Evolutionary conservation across 2,329 filamentous ascomycete genomes (phyloP).

Genomic region (Colletotrichum sp.): DNA sequence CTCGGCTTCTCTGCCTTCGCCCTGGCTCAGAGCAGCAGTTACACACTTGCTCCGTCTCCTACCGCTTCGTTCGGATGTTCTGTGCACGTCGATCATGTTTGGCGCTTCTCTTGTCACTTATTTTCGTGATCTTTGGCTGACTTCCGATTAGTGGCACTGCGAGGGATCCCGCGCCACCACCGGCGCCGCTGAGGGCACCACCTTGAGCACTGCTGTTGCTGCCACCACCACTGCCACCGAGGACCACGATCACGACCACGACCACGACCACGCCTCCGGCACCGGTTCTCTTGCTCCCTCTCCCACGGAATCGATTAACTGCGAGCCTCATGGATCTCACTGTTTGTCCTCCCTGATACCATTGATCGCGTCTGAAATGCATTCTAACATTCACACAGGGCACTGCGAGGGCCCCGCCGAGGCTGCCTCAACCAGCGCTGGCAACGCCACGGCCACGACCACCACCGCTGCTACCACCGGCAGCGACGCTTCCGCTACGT

Average conservation of each 20-base stretch:
- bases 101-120: no score
- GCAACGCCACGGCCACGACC: neutral
- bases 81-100: no score
- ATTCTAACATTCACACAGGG: neutral
- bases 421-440: neutral
- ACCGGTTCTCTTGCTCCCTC: constrained; percentile 31
- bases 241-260: constrained; percentile 8
- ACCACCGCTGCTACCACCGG: neutral
- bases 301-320: constrained; percentile 27
- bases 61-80: constrained; percentile 34
- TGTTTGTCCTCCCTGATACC: no score
- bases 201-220: neutral
- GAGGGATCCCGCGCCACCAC: fast-evolving
- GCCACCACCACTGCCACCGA: neutral
- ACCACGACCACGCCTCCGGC: constrained; percentile 17
- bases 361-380: no score
- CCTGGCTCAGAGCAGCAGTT: neutral
- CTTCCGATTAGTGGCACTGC: fast-evolving
- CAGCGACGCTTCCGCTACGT: constrained; percentile 48
- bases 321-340: no score
- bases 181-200: neutral
- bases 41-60: constrained; percentile 25
- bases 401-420: constrained; percentile 14
- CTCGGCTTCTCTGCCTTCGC: constrained; percentile 11
- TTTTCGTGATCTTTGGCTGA: no score